Evolutionary conservation across 148 eudicot genomes (phyloP).

Genomic region (Simmondsia chinensis): DNA sequence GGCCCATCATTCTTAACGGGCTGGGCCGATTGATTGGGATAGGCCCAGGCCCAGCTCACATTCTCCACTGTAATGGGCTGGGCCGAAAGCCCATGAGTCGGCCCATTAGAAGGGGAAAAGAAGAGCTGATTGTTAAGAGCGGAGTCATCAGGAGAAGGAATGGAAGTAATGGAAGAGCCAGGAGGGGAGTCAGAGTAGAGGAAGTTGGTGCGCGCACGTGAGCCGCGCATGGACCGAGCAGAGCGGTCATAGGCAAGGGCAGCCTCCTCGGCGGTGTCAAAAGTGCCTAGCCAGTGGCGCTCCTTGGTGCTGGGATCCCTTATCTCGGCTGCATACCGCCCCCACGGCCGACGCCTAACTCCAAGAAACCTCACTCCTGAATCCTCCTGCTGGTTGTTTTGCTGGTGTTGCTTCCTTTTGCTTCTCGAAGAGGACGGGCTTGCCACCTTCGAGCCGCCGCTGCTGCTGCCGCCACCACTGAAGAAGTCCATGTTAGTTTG

Average conservation of each 20-base stretch:
- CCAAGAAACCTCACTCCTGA: slow-evolving; percentile 16
- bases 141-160: slow-evolving; percentile 24
- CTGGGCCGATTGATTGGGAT: too few species aligned
- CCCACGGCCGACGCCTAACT: slow-evolving; percentile 25
- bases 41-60: background rate
- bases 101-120: background rate
- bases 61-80: background rate
- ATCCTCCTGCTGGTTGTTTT: slow-evolving; percentile 6
- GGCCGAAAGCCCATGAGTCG: background rate
- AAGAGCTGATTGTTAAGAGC: slow-evolving; percentile 13
- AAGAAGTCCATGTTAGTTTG: too few species aligned
- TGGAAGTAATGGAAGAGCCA: slow-evolving; percentile 24
- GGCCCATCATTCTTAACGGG: background rate
- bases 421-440: slow-evolving; percentile 22
- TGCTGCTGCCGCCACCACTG: too few species aligned
- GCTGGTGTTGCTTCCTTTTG: slow-evolving; percentile 20
- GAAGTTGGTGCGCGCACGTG: slow-evolving; percentile 25
- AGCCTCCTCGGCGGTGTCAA: slow-evolving; percentile 28
- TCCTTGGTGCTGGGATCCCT: slow-evolving; percentile 22
- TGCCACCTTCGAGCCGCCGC: too few species aligned
- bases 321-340: slow-evolving; percentile 26
- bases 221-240: slow-evolving; percentile 30
- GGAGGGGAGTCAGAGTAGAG: slow-evolving; percentile 21
- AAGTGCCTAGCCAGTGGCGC: slow-evolving; percentile 33
- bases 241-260: slow-evolving; percentile 29